Evolutionary conservation across 1,284 basidiomycete genomes (phyloP).

Genomic region (Ustilago bromivora): DNA sequence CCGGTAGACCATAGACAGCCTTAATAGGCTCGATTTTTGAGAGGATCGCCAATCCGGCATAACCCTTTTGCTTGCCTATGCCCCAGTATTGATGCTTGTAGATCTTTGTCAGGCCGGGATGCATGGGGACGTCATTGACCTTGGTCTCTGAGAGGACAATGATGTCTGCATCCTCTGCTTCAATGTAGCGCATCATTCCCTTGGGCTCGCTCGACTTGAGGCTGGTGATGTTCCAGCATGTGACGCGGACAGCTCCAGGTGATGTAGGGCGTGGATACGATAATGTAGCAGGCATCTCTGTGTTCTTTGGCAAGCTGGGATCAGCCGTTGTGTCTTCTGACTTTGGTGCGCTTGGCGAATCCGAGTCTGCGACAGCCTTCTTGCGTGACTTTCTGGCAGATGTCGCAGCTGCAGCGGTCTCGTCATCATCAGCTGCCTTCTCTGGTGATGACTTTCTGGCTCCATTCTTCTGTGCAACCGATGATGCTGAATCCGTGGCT

Average conservation of each 20-base stretch:
- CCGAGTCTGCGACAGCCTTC: constrained; percentile 33
- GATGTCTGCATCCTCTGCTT: constrained; percentile 66
- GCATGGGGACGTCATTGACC: constrained; percentile 62
- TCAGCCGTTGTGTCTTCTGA: constrained; percentile 35
- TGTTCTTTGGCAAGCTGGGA: constrained; percentile 45
- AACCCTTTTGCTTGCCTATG: constrained; percentile 66
- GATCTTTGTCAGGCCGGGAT: constrained; percentile 49
- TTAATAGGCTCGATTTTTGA: constrained; percentile 80
- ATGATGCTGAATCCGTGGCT: constrained; percentile 11
- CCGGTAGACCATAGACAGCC: constrained; percentile 75
- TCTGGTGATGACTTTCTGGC: constrained; percentile 1
- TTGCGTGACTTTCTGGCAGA: constrained; percentile 41
- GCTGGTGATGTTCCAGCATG: constrained; percentile 66
- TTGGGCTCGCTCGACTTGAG: constrained; percentile 62
- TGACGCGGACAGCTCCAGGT: constrained; percentile 47
- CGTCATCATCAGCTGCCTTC: background rate
- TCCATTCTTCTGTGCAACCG: constrained; percentile 4
- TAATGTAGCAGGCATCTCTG: constrained; percentile 34
- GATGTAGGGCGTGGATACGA: constrained; percentile 26
- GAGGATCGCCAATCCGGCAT: constrained; percentile 82
- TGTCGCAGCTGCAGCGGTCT: background rate
- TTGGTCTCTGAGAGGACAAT: constrained; percentile 66
- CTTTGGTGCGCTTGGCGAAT: constrained; percentile 40
- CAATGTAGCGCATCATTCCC: constrained; percentile 64
- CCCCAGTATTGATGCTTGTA: constrained; percentile 68